phyloP scores from a whole-genome alignment of 495 filamentous ascomycete species.

The Neurospora sp. region DNA sequence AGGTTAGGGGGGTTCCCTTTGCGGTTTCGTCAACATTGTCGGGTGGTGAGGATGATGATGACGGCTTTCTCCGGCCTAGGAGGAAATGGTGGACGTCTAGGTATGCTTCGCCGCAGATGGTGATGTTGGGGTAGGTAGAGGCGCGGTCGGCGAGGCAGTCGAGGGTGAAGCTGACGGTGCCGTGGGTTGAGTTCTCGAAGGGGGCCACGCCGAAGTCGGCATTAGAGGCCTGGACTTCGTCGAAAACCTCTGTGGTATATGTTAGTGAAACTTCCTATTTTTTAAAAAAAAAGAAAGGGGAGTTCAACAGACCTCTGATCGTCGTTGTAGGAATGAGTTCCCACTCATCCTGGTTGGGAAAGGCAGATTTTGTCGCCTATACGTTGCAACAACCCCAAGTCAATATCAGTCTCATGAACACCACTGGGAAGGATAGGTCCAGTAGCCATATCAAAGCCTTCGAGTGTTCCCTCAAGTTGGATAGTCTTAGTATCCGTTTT shows the following conservation, averaged over 20 bases:
- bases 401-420: neutral
- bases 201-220: conserved; percentile 74
- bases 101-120: conserved; percentile 73
- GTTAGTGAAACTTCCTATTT: neutral
- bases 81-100: conserved; percentile 80
- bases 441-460: neutral
- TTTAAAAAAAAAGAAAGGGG: neutral
- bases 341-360: conserved; percentile 39
- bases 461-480: neutral
- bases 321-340: conserved; percentile 50
- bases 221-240: conserved; percentile 54
- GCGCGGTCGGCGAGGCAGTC: conserved; percentile 74
- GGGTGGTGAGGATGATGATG: neutral
- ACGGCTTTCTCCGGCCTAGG: conserved; percentile 32
- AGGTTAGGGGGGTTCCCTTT: conserved; percentile 23
- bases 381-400: neutral
- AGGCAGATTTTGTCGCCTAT: conserved; percentile 59
- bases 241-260: conserved; percentile 57
- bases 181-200: conserved; percentile 93
- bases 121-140: conserved; percentile 48
- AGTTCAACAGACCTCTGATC: conserved; percentile 43
- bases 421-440: neutral
- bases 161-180: conserved; percentile 77
- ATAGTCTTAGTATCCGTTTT: neutral
- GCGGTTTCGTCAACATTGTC: conserved; percentile 7